Evolutionary conservation across 192 early-diverging fungal species (phyloP), one percentile per base, ranked within the genome.

Genomic region (Funneliformis mosseae): DNA sequence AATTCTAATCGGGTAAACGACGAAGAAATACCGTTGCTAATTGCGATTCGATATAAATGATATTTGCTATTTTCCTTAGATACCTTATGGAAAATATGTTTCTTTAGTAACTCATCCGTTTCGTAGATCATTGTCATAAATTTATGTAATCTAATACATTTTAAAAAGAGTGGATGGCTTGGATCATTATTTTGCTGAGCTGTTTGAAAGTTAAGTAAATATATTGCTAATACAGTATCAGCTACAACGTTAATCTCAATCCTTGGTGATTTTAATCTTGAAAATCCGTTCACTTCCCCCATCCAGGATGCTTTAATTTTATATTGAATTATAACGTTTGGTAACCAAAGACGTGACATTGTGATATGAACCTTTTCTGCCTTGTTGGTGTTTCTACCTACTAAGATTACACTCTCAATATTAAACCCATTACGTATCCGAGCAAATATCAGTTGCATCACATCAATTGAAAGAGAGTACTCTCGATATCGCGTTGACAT

Each of bases 271-370:
- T 84, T 83, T 14, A 89, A 77, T 39, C 85, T 79, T n/a, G 60
- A 63, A 21, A 75, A 27, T 28, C 63, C 62, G 60, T 62, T 60
- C 23, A 33, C 63, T 25, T 68, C 80, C 11, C 76, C 41, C 0
- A 78, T 73, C 74, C 87, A 85, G 16, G 79, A 79, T 16, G 88
- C 88, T 67, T 86, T 90, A 50, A 94, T 90, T 73, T 88, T 86
- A 83, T 95, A 95, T 62, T 94, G 89, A 16, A 95, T 85, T 1
- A 89, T 93, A 55, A 95, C 88, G 80, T 93, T 92, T 10, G 93
- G 92, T 45, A 92, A 88, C 92, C 92, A 94, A 12, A 90, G 86
- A 63, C 94, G 75, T 25, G 90, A 86, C 84, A 95, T 84, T n/a
- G 85, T 89, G 63, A 94, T 85, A 38, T 84, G 84, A n/a, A 93